A percentile compares a stretch with the other conserved stretches of the same genome.
Evolutionary conservation across 208 protist species (phyloP).

Genomic region (Crithidia bombi): DNA sequence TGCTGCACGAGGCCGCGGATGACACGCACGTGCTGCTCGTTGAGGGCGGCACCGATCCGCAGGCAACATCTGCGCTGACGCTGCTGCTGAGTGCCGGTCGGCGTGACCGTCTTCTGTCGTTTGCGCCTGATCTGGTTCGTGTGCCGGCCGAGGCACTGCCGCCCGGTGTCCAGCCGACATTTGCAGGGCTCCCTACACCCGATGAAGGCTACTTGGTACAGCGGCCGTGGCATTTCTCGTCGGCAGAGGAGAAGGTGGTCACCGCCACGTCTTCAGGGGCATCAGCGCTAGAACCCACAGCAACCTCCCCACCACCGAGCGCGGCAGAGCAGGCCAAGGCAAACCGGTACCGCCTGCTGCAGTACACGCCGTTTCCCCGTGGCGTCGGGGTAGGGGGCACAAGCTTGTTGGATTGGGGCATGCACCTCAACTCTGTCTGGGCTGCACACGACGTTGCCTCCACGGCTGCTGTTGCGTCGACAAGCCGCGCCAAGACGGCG

Average conservation of each 20-base stretch:
- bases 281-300: background rate
- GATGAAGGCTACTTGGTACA: conserved; percentile 23
- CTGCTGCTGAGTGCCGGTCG: conserved; percentile 13
- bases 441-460: background rate
- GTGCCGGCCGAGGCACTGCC: conserved; percentile 23
- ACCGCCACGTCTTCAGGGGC: background rate
- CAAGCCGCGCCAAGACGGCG: background rate
- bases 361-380: conserved; percentile 51
- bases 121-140: conserved; percentile 38
- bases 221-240: conserved; percentile 24
- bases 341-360: conserved; percentile 26
- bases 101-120: conserved; percentile 42
- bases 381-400: conserved; percentile 63
- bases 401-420: conserved; percentile 67
- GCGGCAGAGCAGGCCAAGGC: conserved; percentile 6
- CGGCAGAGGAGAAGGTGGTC: conserved; percentile 9
- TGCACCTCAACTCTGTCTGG: conserved; percentile 44
- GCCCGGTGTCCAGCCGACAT: conserved; percentile 1
- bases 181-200: conserved; percentile 4
- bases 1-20: conserved; percentile 37
- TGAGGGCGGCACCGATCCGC: conserved; percentile 52
- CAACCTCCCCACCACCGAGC: background rate
- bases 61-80: conserved; percentile 7
- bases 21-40: conserved; percentile 50
- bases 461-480: background rate